phyloP scores from a whole-genome alignment of 2,329 filamentous ascomycete species.

The Fusarium camptoceras region DNA sequence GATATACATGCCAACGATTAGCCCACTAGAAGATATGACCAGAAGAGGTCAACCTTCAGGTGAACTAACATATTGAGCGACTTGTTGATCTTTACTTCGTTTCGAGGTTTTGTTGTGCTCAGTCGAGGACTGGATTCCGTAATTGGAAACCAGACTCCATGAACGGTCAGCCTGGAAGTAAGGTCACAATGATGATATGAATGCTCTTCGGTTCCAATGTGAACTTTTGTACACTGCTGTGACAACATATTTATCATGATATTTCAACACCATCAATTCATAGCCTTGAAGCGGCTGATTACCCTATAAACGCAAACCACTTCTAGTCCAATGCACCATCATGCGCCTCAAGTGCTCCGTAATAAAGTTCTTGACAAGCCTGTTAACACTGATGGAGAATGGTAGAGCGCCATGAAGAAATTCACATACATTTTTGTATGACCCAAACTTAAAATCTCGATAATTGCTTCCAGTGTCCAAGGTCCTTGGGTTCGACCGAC shows the following conservation, averaged over 20 bases:
- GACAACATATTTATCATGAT: neutral
- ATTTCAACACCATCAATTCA: constrained; percentile 24
- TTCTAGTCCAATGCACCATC: constrained; percentile 25
- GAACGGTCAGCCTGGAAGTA: neutral
- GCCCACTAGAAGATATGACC: neutral
- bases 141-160: neutral
- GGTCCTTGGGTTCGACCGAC: constrained; percentile 36
- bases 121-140: neutral
- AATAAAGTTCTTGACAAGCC: constrained; percentile 35
- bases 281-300: constrained; percentile 23
- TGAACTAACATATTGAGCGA: neutral
- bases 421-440: constrained; percentile 49
- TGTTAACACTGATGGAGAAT: constrained; percentile 45
- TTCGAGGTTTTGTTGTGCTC: neutral
- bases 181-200: neutral
- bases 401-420: constrained; percentile 42
- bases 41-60: neutral
- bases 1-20: neutral
- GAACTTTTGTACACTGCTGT: neutral
- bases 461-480: constrained; percentile 28
- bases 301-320: constrained; percentile 25
- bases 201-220: neutral
- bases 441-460: constrained; percentile 44
- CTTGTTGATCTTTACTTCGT: neutral
- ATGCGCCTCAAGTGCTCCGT: constrained; percentile 39